These are phyloP conservation scores for Tylopilus intermedius DNA, from an alignment of 768 basidiomycete genomes.

Conservation along the genomic window DNA sequence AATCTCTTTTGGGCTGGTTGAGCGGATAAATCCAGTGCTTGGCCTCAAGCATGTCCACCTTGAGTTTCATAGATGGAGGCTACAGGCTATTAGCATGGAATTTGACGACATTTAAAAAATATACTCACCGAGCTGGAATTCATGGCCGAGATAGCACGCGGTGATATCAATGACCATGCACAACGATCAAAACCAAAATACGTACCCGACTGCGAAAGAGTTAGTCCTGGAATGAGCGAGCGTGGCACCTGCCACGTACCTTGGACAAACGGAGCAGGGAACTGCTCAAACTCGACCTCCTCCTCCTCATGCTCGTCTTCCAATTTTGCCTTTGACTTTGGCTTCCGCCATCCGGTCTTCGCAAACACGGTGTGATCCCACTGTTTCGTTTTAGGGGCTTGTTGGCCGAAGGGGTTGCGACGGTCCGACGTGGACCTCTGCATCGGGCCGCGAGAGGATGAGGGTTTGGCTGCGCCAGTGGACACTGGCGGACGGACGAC, in stretches of 20 bases:
- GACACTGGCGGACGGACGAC: conserved; percentile 36
- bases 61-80: conserved; percentile 75
- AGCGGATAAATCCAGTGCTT: conserved; percentile 90
- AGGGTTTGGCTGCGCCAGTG: conserved; percentile 22
- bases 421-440: conserved; percentile 40
- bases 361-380: conserved; percentile 93
- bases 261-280: conserved; percentile 72
- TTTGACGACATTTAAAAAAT: too few relatives aligned
- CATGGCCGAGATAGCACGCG: neutral
- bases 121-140: conserved; percentile 30
- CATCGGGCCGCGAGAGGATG: conserved; percentile 31
- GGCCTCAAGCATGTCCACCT: conserved; percentile 69
- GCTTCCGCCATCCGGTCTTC: conserved; percentile 64
- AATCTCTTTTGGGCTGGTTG: conserved; percentile 83
- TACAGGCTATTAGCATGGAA: conserved; percentile 23
- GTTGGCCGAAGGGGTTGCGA: conserved; percentile 45
- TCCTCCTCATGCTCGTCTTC: conserved; percentile 58
- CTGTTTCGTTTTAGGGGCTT: conserved; percentile 63
- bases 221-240: conserved; percentile 8
- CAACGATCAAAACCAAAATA: conserved; percentile 3
- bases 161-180: conserved; percentile 3
- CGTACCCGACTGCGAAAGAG: conserved; percentile 49
- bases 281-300: conserved; percentile 70
- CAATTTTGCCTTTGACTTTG: conserved; percentile 51
- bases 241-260: conserved; percentile 37